phyloP scores from a whole-genome alignment of 768 basidiomycete species.

The Tephrocybe sp. region DNA sequence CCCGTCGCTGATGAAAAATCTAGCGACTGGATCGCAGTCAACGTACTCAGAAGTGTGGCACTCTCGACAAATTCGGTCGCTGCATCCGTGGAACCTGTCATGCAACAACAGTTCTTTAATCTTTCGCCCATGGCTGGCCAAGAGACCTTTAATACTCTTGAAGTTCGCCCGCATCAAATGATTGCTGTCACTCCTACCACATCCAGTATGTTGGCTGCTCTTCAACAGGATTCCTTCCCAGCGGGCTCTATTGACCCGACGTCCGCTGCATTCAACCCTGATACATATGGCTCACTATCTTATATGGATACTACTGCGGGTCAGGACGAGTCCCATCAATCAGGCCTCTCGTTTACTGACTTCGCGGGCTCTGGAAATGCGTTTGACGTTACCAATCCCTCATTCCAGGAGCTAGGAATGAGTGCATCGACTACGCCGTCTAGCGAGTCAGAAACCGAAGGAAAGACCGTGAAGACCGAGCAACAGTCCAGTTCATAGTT shows the following conservation, averaged over 20 bases:
- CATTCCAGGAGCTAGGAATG: slow-evolving; percentile 65
- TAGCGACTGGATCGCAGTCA: slow-evolving; percentile 91
- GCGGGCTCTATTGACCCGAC: slow-evolving; percentile 63
- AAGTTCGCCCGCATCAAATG: slow-evolving; percentile 53
- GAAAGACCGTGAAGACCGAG: slow-evolving; percentile 69
- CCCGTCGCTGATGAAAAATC: slow-evolving; percentile 14
- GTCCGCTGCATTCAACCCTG: slow-evolving; percentile 58
- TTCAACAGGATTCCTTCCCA: slow-evolving; percentile 75
- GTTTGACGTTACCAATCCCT: slow-evolving; percentile 72
- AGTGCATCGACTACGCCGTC: slow-evolving; percentile 45
- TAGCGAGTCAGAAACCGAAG: slow-evolving; percentile 61
- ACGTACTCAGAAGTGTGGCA: slow-evolving; percentile 82
- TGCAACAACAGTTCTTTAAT: slow-evolving; percentile 86
- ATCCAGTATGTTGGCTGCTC: slow-evolving; percentile 86
- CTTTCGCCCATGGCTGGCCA: slow-evolving; percentile 89
- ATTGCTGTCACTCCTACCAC: slow-evolving; percentile 85
- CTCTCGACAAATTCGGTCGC: slow-evolving; percentile 90
- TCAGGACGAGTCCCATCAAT: slow-evolving; percentile 66
- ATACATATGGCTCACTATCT: slow-evolving; percentile 66
- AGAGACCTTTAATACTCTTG: slow-evolving; percentile 69
- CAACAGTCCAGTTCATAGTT: slow-evolving; percentile 34
- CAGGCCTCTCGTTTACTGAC: slow-evolving; percentile 70
- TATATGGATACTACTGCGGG: slow-evolving; percentile 73
- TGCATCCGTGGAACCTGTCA: slow-evolving; percentile 87
- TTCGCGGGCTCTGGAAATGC: slow-evolving; percentile 57